Conservation (phyloP, 2,329 filamentous ascomycete genomes). For the Fusarium sp. region DNA sequence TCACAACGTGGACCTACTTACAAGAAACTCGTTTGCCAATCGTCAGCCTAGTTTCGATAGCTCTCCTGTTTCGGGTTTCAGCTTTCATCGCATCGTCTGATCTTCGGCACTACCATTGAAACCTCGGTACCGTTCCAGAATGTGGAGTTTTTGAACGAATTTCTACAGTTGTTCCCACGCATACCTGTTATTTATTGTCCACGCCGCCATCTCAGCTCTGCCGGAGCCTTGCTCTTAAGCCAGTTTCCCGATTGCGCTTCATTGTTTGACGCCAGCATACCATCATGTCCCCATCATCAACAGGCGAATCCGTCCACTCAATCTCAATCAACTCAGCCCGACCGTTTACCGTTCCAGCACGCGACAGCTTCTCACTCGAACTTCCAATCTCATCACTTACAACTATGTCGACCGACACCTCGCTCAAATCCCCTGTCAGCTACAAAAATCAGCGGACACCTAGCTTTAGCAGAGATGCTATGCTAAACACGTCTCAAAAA, state of each 20-base stretch:
- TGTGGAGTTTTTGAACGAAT: slow-evolving; percentile 39
- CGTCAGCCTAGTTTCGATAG: slow-evolving; percentile 6
- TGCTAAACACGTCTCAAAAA: slow-evolving; percentile 66
- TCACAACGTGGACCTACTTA: background rate
- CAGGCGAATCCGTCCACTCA: slow-evolving; percentile 64
- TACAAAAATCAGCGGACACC: slow-evolving; percentile 61
- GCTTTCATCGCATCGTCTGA: slow-evolving; percentile 34
- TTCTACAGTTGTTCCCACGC: slow-evolving; percentile 18
- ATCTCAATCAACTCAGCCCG: slow-evolving; percentile 54
- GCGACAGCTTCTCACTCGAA: slow-evolving; percentile 64
- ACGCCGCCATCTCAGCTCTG: background rate
- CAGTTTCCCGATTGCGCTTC: slow-evolving; percentile 34
- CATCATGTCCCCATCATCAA: slow-evolving; percentile 66
- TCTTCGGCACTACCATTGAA: slow-evolving; percentile 25
- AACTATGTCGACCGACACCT: slow-evolving; percentile 56
- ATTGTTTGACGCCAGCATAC: slow-evolving; percentile 38
- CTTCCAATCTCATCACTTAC: slow-evolving; percentile 60
- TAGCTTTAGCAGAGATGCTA: slow-evolving; percentile 65
- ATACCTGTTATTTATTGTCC: slow-evolving; percentile 4
- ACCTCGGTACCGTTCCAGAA: slow-evolving; percentile 32
- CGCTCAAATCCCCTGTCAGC: slow-evolving; percentile 65
- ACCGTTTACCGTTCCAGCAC: slow-evolving; percentile 59
- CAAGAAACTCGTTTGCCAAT: background rate
- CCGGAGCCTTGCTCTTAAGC: slow-evolving; percentile 6
- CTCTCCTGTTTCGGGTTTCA: slow-evolving; percentile 12